phyloP scores from a whole-genome alignment of 768 basidiomycete species.

The Paxillus involutus region DNA sequence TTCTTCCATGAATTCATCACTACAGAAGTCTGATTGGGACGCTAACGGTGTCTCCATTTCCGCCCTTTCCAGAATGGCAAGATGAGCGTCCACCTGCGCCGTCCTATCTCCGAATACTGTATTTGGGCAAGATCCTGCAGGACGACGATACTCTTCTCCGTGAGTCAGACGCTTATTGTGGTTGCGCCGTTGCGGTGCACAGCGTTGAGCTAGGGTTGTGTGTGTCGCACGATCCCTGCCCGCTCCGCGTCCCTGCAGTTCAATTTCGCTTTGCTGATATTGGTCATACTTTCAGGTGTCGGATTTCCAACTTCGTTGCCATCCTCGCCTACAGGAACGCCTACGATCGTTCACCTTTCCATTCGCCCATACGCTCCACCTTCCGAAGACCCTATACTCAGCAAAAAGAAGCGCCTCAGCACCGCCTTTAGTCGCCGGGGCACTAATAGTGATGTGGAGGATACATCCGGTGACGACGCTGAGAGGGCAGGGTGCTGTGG shows the following conservation, averaged over 20 bases:
- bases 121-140: constrained; percentile 79
- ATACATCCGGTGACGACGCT: constrained; percentile 16
- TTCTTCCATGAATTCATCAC: not conserved
- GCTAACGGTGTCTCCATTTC: constrained; percentile 12
- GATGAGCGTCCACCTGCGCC: constrained; percentile 78
- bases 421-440: constrained; percentile 27
- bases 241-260: constrained; percentile 10
- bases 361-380: constrained; percentile 59
- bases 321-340: constrained; percentile 31
- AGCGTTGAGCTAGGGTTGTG: constrained; percentile 3
- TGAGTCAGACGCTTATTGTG: constrained; percentile 34
- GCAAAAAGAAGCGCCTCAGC: constrained; percentile 52
- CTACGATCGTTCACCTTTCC: constrained; percentile 77
- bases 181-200: not conserved
- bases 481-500: constrained; percentile 35
- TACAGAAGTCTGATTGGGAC: not conserved
- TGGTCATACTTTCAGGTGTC: constrained; percentile 14
- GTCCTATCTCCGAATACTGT: constrained; percentile 71
- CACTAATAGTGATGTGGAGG: constrained; percentile 10
- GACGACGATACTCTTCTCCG: constrained; percentile 77
- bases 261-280: not conserved
- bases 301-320: constrained; percentile 29
- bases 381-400: constrained; percentile 47
- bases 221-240: constrained; percentile 4
- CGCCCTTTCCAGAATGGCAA: constrained; percentile 59